Percentiles rank a stretch among this genome's conserved stretches.
Evolutionary conservation across 2,329 filamentous ascomycete species (phyloP).

Genomic region (Pestalotiopsis sp.): DNA sequence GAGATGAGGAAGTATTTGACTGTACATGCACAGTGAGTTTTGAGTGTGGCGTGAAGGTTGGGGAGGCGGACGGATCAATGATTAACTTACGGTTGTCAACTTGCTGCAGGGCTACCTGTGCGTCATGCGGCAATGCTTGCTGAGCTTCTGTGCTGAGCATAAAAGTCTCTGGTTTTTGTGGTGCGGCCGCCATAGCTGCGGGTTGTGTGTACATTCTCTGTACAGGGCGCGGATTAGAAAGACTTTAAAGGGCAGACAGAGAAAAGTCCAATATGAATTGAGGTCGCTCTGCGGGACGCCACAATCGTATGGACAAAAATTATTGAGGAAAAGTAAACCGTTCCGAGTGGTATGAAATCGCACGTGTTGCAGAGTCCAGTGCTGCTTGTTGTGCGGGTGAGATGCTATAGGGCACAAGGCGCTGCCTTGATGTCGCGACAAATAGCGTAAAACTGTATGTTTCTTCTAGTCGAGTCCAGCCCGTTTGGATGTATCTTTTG

Average conservation of each 20-base stretch:
- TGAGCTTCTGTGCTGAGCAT: constrained; percentile 97
- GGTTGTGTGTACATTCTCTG: constrained; percentile 77
- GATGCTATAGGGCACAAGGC: constrained; percentile 22
- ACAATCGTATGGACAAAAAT: background rate
- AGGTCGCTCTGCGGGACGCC: constrained; percentile 16
- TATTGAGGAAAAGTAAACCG: background rate
- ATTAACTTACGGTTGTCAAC: constrained; percentile 86
- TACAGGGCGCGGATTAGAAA: constrained; percentile 24
- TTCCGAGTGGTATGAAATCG: background rate
- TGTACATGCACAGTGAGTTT: constrained; percentile 39
- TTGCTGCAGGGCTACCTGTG: constrained; percentile 95
- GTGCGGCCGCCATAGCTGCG: constrained; percentile 78
- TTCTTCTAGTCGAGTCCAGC: constrained; percentile 47
- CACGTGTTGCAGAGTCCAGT: background rate
- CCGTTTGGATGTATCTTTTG: constrained; percentile 27
- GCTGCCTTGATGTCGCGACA: constrained; percentile 17
- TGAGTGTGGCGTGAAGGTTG: background rate
- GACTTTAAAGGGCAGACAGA: constrained; percentile 8
- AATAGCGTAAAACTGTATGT: constrained; percentile 12
- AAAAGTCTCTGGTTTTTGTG: constrained; percentile 97
- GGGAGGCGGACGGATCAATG: background rate
- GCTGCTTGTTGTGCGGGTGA: constrained; percentile 3
- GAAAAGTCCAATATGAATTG: constrained; percentile 1
- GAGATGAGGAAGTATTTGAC: constrained; percentile 99
- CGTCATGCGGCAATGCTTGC: constrained; percentile 93